Base-by-base conservation (phyloP, 306 rosid genomes). In the Sesbania bispinosa region DNA sequence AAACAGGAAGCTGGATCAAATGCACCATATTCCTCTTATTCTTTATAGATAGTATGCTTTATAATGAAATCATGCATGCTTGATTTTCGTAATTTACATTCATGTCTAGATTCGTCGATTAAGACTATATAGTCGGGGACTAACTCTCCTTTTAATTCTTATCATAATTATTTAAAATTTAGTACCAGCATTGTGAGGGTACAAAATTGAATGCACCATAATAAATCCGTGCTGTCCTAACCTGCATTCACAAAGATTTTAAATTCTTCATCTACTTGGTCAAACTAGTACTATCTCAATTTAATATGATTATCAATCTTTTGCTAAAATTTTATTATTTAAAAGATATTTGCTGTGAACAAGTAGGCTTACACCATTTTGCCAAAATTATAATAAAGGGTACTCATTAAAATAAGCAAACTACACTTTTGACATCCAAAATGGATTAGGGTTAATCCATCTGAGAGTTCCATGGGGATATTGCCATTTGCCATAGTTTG, bases 11-110 rank as follows among this genome's bases (percentile, higher is more conserved):
- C 10, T 10, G 62, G 10, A 62, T 46, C 41, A 54, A 65, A 62
- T 65, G 80, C 77, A 77, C 67, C 61, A 36, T 30, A 74, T 60
- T 74, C 64, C 73, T n/a, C n/a, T n/a, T n/a, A n/a, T n/a, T n/a
- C n/a, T n/a, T n/a, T n/a, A n/a, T n/a, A n/a, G n/a, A n/a, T 73
- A 46, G 65, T 60, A 47, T 54, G 54, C 47, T 83, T 74, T 52
- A 74, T 51, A 38, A 42, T 14, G 77, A 21, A 42, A 42, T 16
- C 33, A 36, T 21, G 11, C 68, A 15, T 47, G 62, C 53, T 57
- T 55, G 16, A 18, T 15, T 69, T 32, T 54, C 42, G 73, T 53
- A 54, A 54, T 52, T 55, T 41, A 45, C 46, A 18, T 47, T 9
- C 57, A 30, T 47, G 45, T 30, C 45, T 45, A 26, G 57, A 29